Evolutionary conservation across 169 alveolate genomes (phyloP), one percentile per base, ranked within the genome.

Genomic region (Babesia ovata): DNA sequence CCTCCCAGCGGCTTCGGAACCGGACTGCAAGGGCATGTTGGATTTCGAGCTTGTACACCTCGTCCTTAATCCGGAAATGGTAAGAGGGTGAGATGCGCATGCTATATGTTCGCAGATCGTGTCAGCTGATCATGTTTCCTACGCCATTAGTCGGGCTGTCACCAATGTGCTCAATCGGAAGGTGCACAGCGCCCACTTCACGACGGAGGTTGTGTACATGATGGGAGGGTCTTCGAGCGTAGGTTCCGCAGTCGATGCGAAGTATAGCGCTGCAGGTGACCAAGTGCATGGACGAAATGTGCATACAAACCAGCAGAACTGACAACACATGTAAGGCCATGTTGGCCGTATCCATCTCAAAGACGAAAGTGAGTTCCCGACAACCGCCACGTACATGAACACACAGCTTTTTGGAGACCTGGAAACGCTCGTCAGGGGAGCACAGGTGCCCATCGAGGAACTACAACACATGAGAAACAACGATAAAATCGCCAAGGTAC

Each of bases 211-310:
- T 21, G 81, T 60, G 28, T 79, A 60, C 76, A 70, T 79, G 81
- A 33, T 79, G 65, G 71, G 81, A 12, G 87, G 87, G 13, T 79
- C 87, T 29, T 63, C 82, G 36, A 71, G 75, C 49, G 87, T 79
- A 62, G 12, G 81, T 79, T 45, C 14, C 11, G 11, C 16, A 21
- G 28, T 0, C 22, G n/a, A 49, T 6, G 0, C 26, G 3, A 1
- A 2, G 14, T 48, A 22, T 50, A 2, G n/a, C 48, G 22, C 13
- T 12, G 29, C 53, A 79, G 87, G 87, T 79, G 21, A 53, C 75
- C 29, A 79, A 71, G 52, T 79, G 79, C 36, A 62, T 71, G 54
- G 72, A 79, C n/a, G 70, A 72, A 26, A 22, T 79, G 71, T 67
- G 73, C 45, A n/a, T 79, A 14, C 63, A 70, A 22, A 24, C 45